Conservation (phyloP, 1,284 basidiomycete genomes). For the Moesziomyces parantarcticus region DNA sequence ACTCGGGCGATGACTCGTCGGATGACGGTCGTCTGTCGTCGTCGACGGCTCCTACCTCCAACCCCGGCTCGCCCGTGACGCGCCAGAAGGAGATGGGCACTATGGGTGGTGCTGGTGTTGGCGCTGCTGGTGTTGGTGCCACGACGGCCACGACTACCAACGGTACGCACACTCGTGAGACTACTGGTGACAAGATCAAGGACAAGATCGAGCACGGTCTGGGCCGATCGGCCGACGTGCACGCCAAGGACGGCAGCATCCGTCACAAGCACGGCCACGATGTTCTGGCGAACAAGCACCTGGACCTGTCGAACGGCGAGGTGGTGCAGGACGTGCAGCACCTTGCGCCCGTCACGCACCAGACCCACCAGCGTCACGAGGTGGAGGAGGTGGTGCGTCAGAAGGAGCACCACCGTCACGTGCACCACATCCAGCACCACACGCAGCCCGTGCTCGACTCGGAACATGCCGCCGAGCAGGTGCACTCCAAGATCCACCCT, state of each 20-base stretch:
- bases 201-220: slow-evolving; percentile 47
- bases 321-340: slow-evolving; percentile 67
- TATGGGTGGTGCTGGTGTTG: slow-evolving; percentile 10
- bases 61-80: slow-evolving; percentile 28
- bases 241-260: slow-evolving; percentile 42
- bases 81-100: slow-evolving; percentile 27
- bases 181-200: slow-evolving; percentile 29
- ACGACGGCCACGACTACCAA: slow-evolving; percentile 11
- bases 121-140: slow-evolving; percentile 2
- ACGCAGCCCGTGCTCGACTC: slow-evolving; percentile 66
- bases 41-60: slow-evolving; percentile 40
- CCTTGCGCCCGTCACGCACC: slow-evolving; percentile 63
- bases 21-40: slow-evolving; percentile 31
- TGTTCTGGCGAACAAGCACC: slow-evolving; percentile 34
- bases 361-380: slow-evolving; percentile 66
- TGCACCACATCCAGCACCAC: slow-evolving; percentile 68
- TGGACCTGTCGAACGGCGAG: slow-evolving; percentile 60
- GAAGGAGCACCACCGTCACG: slow-evolving; percentile 66
- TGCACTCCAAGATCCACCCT: slow-evolving; percentile 59
- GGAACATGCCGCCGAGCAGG: slow-evolving; percentile 63
- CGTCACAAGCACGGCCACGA: slow-evolving; percentile 52
- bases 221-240: slow-evolving; percentile 44
- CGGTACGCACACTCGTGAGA: slow-evolving; percentile 6
- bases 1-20: slow-evolving; percentile 37
- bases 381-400: slow-evolving; percentile 66